A percentile compares a stretch with the other conserved stretches of the same genome.
phyloP scores from a whole-genome alignment of 768 basidiomycete genomes.

The Serendipita vermifera region DNA sequence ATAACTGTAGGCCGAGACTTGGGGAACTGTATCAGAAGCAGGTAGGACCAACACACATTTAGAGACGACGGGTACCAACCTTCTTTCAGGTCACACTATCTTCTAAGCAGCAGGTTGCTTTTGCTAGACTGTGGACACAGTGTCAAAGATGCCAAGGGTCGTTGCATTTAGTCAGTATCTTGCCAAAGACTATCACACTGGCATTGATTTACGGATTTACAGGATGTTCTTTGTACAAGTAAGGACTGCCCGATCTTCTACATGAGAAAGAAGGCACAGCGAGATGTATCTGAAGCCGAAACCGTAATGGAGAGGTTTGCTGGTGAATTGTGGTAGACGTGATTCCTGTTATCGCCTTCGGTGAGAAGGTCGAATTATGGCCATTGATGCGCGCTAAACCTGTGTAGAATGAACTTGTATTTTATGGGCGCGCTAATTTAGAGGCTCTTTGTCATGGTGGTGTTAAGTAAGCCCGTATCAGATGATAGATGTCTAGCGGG shows the following conservation, averaged over 20 bases:
- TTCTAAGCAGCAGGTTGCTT: slow-evolving; percentile 76
- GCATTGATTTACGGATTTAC: not conserved
- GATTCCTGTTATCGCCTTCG: not conserved
- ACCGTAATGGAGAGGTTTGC: slow-evolving; percentile 75
- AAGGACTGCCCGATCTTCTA: slow-evolving; percentile 99
- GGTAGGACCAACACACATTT: slow-evolving; percentile 26
- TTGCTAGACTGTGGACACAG: slow-evolving; percentile 94
- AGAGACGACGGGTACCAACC: not conserved
- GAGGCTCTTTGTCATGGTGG: too few relatives aligned
- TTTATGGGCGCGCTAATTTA: too few relatives aligned
- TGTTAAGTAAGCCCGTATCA: too few relatives aligned
- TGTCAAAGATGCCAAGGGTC: slow-evolving; percentile 99
- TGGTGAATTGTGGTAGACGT: slow-evolving; percentile 46
- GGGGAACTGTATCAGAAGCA: slow-evolving; percentile 92
- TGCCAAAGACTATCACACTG: slow-evolving; percentile 1
- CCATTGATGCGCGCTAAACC: too few relatives aligned
- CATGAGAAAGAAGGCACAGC: slow-evolving; percentile 96
- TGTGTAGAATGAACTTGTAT: too few relatives aligned
- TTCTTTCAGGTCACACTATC: slow-evolving; percentile 33
- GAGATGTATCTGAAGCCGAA: slow-evolving; percentile 84
- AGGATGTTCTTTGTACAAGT: slow-evolving; percentile 94
- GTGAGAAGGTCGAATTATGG: too few relatives aligned
- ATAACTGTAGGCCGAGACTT: slow-evolving; percentile 76
- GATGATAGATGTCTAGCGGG: too few relatives aligned
- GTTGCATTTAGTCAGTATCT: slow-evolving; percentile 51